Percentiles rank a stretch among this genome's conserved stretches.
These are phyloP conservation scores for Pleurotus citrinopileatus DNA, from an alignment of 768 basidiomycete species.

Conservation along the genomic window DNA sequence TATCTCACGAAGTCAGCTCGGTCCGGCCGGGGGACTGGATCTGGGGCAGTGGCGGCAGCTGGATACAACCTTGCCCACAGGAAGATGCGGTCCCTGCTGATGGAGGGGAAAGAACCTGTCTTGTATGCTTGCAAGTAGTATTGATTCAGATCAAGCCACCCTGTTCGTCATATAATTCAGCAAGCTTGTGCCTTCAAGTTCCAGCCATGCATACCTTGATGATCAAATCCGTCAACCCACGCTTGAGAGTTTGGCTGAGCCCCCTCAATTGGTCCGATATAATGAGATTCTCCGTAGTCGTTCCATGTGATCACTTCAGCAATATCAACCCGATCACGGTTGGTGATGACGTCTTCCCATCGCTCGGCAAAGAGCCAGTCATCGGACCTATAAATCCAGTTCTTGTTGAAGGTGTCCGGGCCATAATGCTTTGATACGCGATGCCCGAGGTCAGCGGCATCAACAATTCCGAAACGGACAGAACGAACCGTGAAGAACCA, in stretches of 20 bases:
- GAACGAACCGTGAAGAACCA: constrained; percentile 67
- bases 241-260: constrained; percentile 67
- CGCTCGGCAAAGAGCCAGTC: constrained; percentile 63
- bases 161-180: constrained; percentile 26
- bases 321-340: constrained; percentile 58
- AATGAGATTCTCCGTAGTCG: constrained; percentile 77
- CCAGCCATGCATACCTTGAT: constrained; percentile 34
- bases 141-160: constrained; percentile 60
- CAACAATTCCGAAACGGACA: too few relatives aligned
- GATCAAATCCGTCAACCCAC: constrained; percentile 70
- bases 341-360: constrained; percentile 62
- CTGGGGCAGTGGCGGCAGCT: constrained; percentile 47
- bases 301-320: constrained; percentile 69
- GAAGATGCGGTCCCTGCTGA: constrained; percentile 59
- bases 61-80: constrained; percentile 75
- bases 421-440: constrained; percentile 48
- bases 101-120: constrained; percentile 56
- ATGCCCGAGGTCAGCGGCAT: too few relatives aligned
- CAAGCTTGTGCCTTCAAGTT: constrained; percentile 7
- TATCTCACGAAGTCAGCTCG: constrained; percentile 4
- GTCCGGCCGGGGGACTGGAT: constrained; percentile 51
- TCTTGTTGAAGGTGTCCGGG: constrained; percentile 66
- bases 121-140: constrained; percentile 75
- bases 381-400: constrained; percentile 67
- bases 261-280: constrained; percentile 76